phyloP scores from a whole-genome alignment of 176 grass and related monocot species.

The Puccinellia tenuiflora region DNA sequence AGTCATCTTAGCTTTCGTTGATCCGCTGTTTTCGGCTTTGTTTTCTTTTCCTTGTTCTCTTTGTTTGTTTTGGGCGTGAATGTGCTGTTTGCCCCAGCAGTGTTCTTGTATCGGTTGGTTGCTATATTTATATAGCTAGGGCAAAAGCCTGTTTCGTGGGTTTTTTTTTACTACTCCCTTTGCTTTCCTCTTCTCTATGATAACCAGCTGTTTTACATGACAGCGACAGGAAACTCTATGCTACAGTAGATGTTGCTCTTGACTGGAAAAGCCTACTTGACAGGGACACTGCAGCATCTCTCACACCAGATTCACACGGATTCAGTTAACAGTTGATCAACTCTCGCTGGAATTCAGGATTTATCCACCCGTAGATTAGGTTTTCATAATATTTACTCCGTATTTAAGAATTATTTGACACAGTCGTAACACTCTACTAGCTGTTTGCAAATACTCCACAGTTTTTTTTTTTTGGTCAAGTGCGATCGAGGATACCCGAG shows the following conservation, averaged over 20 bases:
- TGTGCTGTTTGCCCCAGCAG: too few species aligned
- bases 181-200: too few species aligned
- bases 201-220: slow-evolving; percentile 23
- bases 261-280: neutral
- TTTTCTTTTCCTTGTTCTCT: too few species aligned
- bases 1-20: too few species aligned
- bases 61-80: too few species aligned
- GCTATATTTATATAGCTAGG: too few species aligned
- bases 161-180: too few species aligned
- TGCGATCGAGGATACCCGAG: neutral
- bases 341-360: neutral
- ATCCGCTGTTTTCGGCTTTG: too few species aligned
- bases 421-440: neutral
- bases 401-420: neutral
- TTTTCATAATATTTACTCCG: neutral
- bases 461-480: neutral
- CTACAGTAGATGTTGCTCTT: slow-evolving; percentile 12
- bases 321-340: neutral
- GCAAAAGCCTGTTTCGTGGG: too few species aligned
- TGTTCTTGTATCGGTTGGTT: too few species aligned
- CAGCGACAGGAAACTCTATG: neutral
- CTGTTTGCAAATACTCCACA: neutral
- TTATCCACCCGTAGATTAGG: neutral
- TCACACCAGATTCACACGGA: neutral
- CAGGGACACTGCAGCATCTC: neutral